Evolutionary conservation across 2,329 filamentous ascomycete species (phyloP).

Genomic region (Hypoxylon sp.): DNA sequence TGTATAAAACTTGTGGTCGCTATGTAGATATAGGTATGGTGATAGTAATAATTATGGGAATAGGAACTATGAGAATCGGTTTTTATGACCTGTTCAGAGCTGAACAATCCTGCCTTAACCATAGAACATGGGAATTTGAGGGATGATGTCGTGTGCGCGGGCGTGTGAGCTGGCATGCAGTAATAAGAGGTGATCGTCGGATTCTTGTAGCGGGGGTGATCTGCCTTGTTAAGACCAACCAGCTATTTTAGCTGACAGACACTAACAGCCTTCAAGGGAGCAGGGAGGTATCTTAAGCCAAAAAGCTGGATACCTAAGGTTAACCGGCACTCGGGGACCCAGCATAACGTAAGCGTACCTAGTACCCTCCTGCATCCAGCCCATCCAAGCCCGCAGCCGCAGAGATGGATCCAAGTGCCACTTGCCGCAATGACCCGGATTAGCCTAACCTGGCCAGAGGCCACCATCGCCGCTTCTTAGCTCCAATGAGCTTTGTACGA

Average conservation of each 20-base stretch:
- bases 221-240: constrained; percentile 17
- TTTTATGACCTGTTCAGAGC: not conserved
- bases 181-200: constrained; percentile 15
- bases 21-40: not conserved
- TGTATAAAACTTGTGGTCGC: constrained; percentile 3
- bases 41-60: not conserved
- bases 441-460: constrained; percentile 35
- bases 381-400: too few relatives aligned
- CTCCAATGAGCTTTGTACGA: constrained; percentile 15
- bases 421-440: constrained; percentile 24
- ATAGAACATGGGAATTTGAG: constrained; percentile 2
- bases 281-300: too few relatives aligned
- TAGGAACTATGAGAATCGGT: not conserved
- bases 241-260: constrained; percentile 9
- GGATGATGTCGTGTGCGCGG: constrained; percentile 14
- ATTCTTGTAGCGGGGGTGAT: constrained; percentile 26
- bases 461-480: constrained; percentile 36
- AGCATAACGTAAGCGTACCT: constrained; percentile 23
- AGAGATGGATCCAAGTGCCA: constrained; percentile 5
- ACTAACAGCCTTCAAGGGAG: not conserved
- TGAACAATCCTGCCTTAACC: constrained; percentile 12
- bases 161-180: constrained; percentile 6
- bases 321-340: not conserved
- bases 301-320: not conserved
- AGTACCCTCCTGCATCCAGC: constrained; percentile 21